Evolutionary conservation across 2,329 filamentous ascomycete genomes (phyloP).

Genomic region (Ceratocystis variospora): DNA sequence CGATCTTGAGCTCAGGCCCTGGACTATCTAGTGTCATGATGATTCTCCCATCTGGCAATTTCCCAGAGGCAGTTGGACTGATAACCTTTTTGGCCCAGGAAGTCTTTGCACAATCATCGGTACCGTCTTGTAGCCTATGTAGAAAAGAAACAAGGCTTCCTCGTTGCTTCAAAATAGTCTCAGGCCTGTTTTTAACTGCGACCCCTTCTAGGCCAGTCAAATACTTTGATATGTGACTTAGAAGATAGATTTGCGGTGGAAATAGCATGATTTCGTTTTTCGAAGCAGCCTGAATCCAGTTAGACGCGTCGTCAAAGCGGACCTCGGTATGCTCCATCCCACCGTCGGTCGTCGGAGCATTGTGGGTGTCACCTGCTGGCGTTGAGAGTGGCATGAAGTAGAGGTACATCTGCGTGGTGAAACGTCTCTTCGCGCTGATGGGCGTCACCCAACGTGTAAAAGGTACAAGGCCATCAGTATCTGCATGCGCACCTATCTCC

Average conservation of each 20-base stretch:
- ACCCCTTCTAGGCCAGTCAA: slow-evolving; percentile 19
- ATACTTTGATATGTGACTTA: slow-evolving; percentile 40
- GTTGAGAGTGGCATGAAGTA: slow-evolving; percentile 57
- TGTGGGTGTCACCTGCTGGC: slow-evolving; percentile 32
- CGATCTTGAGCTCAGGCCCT: slow-evolving; percentile 39
- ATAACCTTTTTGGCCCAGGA: slow-evolving; percentile 50
- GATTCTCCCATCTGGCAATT: slow-evolving; percentile 34
- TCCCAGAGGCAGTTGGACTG: slow-evolving; percentile 37
- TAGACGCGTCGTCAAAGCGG: slow-evolving; percentile 54
- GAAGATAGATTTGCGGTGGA: slow-evolving; percentile 73
- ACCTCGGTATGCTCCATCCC: slow-evolving; percentile 56
- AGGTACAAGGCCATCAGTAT: slow-evolving; percentile 50
- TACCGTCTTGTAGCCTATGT: slow-evolving; percentile 27
- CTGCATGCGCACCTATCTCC: slow-evolving; percentile 44
- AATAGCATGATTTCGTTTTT: slow-evolving; percentile 65
- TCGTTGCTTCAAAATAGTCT: slow-evolving; percentile 44
- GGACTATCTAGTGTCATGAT: slow-evolving; percentile 46
- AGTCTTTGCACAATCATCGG: slow-evolving; percentile 33
- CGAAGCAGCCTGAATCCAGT: slow-evolving; percentile 54
- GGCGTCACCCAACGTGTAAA: slow-evolving; percentile 93
- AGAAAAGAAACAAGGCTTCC: slow-evolving; percentile 30
- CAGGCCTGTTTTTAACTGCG: slow-evolving; percentile 20
- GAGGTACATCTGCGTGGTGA: slow-evolving; percentile 93
- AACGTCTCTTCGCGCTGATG: slow-evolving; percentile 54
- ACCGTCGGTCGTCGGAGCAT: slow-evolving; percentile 59